These are phyloP conservation scores for Nitzschia inconspicua DNA, from an alignment of 108 stramenopile genomes.

Conservation along the genomic window DNA sequence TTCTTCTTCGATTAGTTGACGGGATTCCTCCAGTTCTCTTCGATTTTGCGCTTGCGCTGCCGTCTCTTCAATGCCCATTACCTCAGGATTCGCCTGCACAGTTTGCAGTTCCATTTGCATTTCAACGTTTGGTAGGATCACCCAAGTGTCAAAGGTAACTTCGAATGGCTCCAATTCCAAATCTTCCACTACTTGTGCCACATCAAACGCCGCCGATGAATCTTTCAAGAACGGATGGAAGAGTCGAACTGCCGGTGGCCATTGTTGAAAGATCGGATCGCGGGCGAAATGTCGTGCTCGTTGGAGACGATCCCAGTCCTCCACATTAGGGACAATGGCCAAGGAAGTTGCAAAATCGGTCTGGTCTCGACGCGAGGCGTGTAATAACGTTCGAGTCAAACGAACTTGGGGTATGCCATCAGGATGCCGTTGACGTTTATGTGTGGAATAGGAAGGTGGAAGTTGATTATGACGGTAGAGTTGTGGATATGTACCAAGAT, in stretches of 20 bases:
- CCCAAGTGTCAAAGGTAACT: slow-evolving; percentile 63
- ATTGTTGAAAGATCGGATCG: slow-evolving; percentile 60
- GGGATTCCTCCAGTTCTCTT: slow-evolving; percentile 34
- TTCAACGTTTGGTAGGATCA: slow-evolving; percentile 68
- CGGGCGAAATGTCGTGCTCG: slow-evolving; percentile 68
- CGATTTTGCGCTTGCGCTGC: background rate
- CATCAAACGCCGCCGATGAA: slow-evolving; percentile 43
- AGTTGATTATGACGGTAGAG: no score
- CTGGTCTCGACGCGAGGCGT: no score
- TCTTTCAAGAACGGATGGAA: slow-evolving; percentile 67
- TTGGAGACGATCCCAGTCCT: slow-evolving; percentile 72
- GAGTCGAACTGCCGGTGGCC: slow-evolving; percentile 79
- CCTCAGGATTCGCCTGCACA: slow-evolving; percentile 4
- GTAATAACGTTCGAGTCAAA: no score
- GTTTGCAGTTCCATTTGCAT: slow-evolving; percentile 20
- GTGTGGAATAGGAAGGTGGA: no score
- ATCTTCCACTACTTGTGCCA: slow-evolving; percentile 69
- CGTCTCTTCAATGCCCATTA: background rate
- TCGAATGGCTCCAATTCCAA: slow-evolving; percentile 51
- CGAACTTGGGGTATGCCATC: no score
- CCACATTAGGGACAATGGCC: slow-evolving; percentile 67
- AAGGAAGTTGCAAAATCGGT: slow-evolving; percentile 41
- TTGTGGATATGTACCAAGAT: no score
- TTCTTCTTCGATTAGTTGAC: slow-evolving; percentile 49
- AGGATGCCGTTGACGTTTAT: no score